Base-by-base conservation (phyloP, 2,329 filamentous ascomycete genomes). In the Ascochyta clinopodiicola region DNA sequence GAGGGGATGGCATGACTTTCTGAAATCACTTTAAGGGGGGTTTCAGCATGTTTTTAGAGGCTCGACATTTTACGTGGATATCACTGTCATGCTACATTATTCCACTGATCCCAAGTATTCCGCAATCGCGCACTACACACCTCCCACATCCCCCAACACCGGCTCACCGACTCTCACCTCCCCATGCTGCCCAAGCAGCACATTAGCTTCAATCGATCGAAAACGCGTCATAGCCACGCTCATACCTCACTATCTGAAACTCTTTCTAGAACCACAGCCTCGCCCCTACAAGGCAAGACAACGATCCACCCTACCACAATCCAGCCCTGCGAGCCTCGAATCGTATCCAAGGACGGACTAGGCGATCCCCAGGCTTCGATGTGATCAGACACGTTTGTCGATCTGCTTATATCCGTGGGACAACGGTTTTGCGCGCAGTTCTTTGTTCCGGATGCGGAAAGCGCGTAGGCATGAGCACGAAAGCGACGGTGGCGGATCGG, bases 361-460 rank as follows among this genome's bases (percentile, higher is more conserved):
- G 31, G 15, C 4, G 1, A 3, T 8, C 12, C 36, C 19, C 13
- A n/a, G 8, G 21, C 24, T 22, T 6, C n/a, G 17, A 25, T 2
- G n/a, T 19, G 6, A 9, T 35, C 15, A 38, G 6, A 13, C 17
- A 31, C 4, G 6, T 10, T 5, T 13, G 12, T 13, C 12, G 4
- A 31, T 31, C 29, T 31, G 4, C 12, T 12, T 4, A 31, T 31
- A 10, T 4, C 6, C 3, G 12, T 31, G 15, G 12, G 12, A 13
- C 1, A 31, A 31, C 15, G 17, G 12, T 10, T 10, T 12, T 13
- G 42, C 52, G 32, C 37, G 46, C 43, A 38, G 37, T 50, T 25
- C 49, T 54, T 60, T 60, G 54, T 65, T 63, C 64, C 62, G 61
- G 15, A 62, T 62, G 62, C 59, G 57, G 62, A 60, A 60, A 56